Percentiles rank a stretch among this genome's conserved stretches.
phyloP scores from a whole-genome alignment of 129 eudicot genomes.

The Ambrosia trifida region DNA sequence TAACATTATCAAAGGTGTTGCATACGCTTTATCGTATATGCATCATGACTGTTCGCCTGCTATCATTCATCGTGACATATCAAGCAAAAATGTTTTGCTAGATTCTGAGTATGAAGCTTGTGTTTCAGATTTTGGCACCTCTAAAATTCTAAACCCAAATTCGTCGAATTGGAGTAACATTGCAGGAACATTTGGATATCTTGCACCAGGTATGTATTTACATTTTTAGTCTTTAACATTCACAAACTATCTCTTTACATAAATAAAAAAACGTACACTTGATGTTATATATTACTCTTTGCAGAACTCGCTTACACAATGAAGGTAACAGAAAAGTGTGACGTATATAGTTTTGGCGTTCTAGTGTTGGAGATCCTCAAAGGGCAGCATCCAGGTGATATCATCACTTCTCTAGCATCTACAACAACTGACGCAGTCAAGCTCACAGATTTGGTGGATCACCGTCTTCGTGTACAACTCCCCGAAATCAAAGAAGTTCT shows the following conservation, averaged over 20 bases:
- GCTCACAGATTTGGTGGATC: slow-evolving; percentile 61
- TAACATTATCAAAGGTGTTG: slow-evolving; percentile 35
- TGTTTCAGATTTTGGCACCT: slow-evolving; percentile 41
- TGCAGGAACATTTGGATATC: slow-evolving; percentile 41
- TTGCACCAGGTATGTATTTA: slow-evolving; percentile 44
- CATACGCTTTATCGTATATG: slow-evolving; percentile 38
- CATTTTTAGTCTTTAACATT: neutral
- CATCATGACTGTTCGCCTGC: slow-evolving; percentile 45
- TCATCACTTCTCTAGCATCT: slow-evolving; percentile 42
- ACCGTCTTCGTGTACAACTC: slow-evolving; percentile 53
- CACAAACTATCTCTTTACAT: neutral
- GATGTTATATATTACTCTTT: neutral
- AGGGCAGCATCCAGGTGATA: slow-evolving; percentile 81
- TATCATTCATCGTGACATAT: slow-evolving; percentile 40
- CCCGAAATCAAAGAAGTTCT: slow-evolving; percentile 49
- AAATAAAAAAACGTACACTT: neutral
- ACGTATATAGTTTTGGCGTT: slow-evolving; percentile 37
- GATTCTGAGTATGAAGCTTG: slow-evolving; percentile 36
- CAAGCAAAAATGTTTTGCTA: slow-evolving; percentile 39
- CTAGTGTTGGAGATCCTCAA: slow-evolving; percentile 63
- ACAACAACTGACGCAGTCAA: slow-evolving; percentile 18
- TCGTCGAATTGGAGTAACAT: slow-evolving; percentile 35
- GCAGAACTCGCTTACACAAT: slow-evolving; percentile 29
- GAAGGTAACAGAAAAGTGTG: slow-evolving; percentile 38
- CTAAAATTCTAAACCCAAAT: slow-evolving; percentile 25